Conservation (phyloP, 208 protist genomes). For the Trypanosoma caninum region DNA sequence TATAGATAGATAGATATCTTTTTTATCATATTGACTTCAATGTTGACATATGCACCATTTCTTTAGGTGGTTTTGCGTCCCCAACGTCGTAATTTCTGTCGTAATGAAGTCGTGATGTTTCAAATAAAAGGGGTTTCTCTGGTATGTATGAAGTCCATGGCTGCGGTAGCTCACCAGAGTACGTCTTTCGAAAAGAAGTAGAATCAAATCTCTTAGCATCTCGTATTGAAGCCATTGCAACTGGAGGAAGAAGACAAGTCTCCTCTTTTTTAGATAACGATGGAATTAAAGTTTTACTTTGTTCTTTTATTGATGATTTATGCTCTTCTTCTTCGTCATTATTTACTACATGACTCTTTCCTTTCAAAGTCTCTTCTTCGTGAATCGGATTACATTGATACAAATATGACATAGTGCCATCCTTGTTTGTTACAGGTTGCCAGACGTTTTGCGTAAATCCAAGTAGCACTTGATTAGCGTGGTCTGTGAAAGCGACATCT, state of each 20-base stretch:
- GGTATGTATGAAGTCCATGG: not conserved
- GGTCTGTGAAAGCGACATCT: conserved; percentile 19
- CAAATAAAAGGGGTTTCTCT: conserved; percentile 17
- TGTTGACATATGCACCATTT: conserved; percentile 10
- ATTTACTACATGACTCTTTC: not conserved
- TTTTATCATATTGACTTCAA: conserved; percentile 3
- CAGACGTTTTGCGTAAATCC: conserved; percentile 13
- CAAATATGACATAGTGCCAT: not conserved
- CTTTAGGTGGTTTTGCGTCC: not conserved
- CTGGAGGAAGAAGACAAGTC: conserved; percentile 3
- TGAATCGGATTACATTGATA: not conserved
- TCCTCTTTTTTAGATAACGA: not conserved
- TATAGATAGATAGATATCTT: conserved; percentile 13
- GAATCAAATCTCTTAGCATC: conserved; percentile 2
- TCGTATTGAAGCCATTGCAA: conserved; percentile 11
- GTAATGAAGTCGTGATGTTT: conserved; percentile 28
- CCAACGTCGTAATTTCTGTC: conserved; percentile 6
- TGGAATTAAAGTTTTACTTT: not conserved
- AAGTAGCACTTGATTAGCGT: conserved; percentile 5
- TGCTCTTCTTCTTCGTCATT: not conserved
- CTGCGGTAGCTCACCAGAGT: not conserved
- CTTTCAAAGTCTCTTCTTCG: not conserved
- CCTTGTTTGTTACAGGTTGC: not conserved
- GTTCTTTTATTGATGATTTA: no score
- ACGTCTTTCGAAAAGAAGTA: not conserved